phyloP scores from a whole-genome alignment of 805 yeast species.

The Scheffersomyces stipitis region DNA sequence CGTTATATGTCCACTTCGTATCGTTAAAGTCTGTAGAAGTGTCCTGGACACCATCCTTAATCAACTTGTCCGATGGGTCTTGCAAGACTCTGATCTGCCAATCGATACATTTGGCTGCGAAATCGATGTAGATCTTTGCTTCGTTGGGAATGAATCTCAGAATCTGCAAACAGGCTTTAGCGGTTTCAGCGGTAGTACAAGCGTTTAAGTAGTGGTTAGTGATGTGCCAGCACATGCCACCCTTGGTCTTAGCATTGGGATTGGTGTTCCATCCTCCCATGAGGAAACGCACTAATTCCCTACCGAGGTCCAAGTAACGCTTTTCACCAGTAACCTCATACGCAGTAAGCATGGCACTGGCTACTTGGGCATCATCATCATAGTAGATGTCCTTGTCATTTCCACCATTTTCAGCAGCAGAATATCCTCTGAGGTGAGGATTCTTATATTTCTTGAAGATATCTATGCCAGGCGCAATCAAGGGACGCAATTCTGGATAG shows the following conservation, averaged over 20 bases:
- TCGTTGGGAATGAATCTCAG: slow-evolving; percentile 54
- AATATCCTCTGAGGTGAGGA: slow-evolving; percentile 52
- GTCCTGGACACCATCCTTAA: slow-evolving; percentile 60
- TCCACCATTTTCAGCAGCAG: slow-evolving; percentile 61
- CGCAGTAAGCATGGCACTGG: slow-evolving; percentile 61
- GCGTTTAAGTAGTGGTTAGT: slow-evolving; percentile 59
- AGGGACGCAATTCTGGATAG: slow-evolving; percentile 51
- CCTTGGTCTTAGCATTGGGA: slow-evolving; percentile 42
- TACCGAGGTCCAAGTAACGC: slow-evolving; percentile 52
- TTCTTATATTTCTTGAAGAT: slow-evolving; percentile 54
- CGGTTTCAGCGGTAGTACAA: slow-evolving; percentile 68
- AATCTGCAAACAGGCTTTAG: slow-evolving; percentile 58
- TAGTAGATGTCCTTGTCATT: slow-evolving; percentile 66
- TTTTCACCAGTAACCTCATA: slow-evolving; percentile 64
- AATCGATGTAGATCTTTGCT: slow-evolving; percentile 46
- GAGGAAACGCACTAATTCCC: slow-evolving; percentile 58
- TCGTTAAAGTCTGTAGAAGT: slow-evolving; percentile 43
- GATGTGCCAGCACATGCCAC: slow-evolving; percentile 71
- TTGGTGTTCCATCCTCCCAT: slow-evolving; percentile 63
- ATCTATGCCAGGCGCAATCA: slow-evolving; percentile 51
- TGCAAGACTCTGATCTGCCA: slow-evolving; percentile 55
- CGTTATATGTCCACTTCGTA: slow-evolving; percentile 66
- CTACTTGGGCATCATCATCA: slow-evolving; percentile 77
- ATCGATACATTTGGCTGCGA: slow-evolving; percentile 59
- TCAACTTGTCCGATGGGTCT: slow-evolving; percentile 54